Percentiles rank a stretch among this genome's conserved stretches.
Evolutionary conservation across 148 eudicot genomes (phyloP).

Genomic region (Spergularia bocconei): DNA sequence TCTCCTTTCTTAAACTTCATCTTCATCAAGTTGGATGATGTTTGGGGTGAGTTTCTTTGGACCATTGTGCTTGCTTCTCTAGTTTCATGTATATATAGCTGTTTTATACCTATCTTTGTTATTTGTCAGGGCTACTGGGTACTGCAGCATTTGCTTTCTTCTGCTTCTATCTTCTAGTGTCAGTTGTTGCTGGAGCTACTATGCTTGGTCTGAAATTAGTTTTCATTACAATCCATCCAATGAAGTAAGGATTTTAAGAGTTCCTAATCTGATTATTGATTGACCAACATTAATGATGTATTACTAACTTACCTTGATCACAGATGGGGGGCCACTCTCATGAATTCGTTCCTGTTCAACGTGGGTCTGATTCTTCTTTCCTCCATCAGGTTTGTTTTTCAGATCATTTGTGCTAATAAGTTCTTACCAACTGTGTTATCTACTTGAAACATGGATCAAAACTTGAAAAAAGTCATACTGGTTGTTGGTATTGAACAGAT

Average conservation of each 20-base stretch:
- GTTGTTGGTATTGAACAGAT: not conserved
- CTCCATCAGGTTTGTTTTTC: slow-evolving; percentile 74
- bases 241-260: slow-evolving; percentile 60
- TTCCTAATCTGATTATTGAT: slow-evolving; percentile 1
- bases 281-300: not conserved
- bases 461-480: not conserved
- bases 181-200: slow-evolving; percentile 94
- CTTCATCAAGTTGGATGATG: slow-evolving; percentile 82
- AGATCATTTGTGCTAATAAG: not conserved
- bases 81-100: slow-evolving; percentile 12
- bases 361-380: slow-evolving; percentile 98
- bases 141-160: slow-evolving; percentile 97
- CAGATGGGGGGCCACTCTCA: slow-evolving; percentile 99
- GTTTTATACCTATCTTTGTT: slow-evolving; percentile 17
- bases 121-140: slow-evolving; percentile 82
- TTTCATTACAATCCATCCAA: slow-evolving; percentile 95
- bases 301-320: slow-evolving; percentile 23
- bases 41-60: slow-evolving; percentile 68
- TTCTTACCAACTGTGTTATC: not conserved
- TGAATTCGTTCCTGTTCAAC: slow-evolving; percentile 95
- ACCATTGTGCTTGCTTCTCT: slow-evolving; percentile 4
- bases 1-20: slow-evolving; percentile 86
- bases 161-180: slow-evolving; percentile 94
- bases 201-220: slow-evolving; percentile 94
- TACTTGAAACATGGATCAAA: slow-evolving; percentile 11